Conservation (phyloP, 371 early-diverging fungal species). For the Thermomucor indicae-seudaticae region DNA sequence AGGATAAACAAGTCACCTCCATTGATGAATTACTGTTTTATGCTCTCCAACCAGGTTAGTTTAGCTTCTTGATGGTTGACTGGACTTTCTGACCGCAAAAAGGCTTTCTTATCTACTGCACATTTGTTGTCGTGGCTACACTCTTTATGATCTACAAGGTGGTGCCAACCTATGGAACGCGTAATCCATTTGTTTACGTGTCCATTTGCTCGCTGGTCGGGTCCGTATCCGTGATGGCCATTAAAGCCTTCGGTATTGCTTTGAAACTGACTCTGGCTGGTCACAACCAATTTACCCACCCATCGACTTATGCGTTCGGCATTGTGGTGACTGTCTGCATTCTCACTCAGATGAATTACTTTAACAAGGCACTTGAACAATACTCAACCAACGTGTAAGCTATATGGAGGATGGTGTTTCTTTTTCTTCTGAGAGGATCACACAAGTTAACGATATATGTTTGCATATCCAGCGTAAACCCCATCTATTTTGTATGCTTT, state of each 20-base stretch:
- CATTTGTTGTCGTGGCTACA: conserved; percentile 56
- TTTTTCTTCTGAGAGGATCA: not conserved
- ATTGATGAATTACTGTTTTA: conserved; percentile 65
- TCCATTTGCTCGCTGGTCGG: conserved; percentile 88
- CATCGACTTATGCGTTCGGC: conserved; percentile 84
- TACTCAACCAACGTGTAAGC: conserved; percentile 83
- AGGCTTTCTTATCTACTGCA: conserved; percentile 80
- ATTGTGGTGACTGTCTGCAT: conserved; percentile 78
- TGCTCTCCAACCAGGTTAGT: conserved; percentile 65
- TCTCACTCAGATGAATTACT: conserved; percentile 93
- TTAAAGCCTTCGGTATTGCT: conserved; percentile 90
- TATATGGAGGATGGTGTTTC: not conserved
- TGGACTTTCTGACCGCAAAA: not conserved
- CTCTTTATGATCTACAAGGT: conserved; percentile 76
- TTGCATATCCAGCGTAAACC: conserved; percentile 54
- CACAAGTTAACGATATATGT: not conserved
- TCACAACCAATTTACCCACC: conserved; percentile 83
- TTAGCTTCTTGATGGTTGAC: too few relatives aligned
- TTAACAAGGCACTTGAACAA: conserved; percentile 90
- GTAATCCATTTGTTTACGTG: conserved; percentile 80
- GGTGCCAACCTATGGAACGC: conserved; percentile 76
- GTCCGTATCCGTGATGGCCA: conserved; percentile 86
- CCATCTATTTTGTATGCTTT: conserved; percentile 92
- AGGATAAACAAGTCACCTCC: conserved; percentile 69
- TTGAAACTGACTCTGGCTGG: conserved; percentile 88